These are phyloP conservation scores for Iris pallida DNA, from an alignment of 116 monocot genomes.

Conservation along the genomic window DNA sequence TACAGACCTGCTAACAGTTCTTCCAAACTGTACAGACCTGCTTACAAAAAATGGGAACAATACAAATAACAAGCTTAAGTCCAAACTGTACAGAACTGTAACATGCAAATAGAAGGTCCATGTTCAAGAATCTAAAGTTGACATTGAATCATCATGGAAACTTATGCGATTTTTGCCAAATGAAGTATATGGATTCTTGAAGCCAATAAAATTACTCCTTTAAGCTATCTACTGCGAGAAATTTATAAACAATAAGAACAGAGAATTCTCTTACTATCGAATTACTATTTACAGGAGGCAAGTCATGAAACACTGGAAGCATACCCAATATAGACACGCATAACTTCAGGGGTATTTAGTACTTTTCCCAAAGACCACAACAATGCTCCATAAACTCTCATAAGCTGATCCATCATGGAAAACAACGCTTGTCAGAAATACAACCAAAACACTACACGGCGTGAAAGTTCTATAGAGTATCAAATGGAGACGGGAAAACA, in stretches of 20 bases:
- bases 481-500: neutral
- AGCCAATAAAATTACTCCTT: constrained; percentile 1
- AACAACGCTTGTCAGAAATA: constrained; percentile 5
- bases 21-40: too few relatives aligned
- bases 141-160: neutral
- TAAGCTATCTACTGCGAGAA: neutral
- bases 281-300: neutral
- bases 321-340: constrained; percentile 92
- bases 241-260: neutral
- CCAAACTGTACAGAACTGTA: too few relatives aligned
- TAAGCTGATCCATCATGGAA: constrained; percentile 48
- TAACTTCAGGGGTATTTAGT: constrained; percentile 84
- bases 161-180: neutral
- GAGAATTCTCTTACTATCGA: neutral
- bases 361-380: constrained; percentile 97
- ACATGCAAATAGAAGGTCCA: neutral
- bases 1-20: too few relatives aligned
- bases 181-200: too few relatives aligned
- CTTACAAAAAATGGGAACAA: too few relatives aligned
- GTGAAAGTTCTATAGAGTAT: too few relatives aligned
- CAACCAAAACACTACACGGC: neutral
- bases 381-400: constrained; percentile 94
- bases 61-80: too few relatives aligned
- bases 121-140: neutral
- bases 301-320: neutral